Evolutionary conservation across 2,329 filamentous ascomycete species (phyloP).

Genomic region (Cercospora berteroae): DNA sequence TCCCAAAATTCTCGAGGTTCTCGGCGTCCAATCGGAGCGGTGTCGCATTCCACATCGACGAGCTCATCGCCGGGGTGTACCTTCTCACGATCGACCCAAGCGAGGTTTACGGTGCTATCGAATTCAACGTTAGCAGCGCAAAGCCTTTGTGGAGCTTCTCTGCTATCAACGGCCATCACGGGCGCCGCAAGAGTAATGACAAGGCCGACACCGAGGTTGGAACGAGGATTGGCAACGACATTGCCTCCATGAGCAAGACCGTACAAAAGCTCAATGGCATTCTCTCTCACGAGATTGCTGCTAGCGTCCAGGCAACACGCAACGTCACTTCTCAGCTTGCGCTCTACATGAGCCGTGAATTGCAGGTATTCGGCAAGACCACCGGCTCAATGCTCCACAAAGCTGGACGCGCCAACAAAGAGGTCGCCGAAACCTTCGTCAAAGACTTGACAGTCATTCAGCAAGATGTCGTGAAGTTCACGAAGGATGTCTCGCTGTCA

Average conservation of each 20-base stretch:
- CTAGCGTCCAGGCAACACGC: conserved; percentile 30
- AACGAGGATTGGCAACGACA: conserved; percentile 32
- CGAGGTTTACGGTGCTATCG: conserved; percentile 31
- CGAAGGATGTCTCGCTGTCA: conserved; percentile 18
- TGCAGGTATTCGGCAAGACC: conserved; percentile 28
- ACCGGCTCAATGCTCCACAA: conserved; percentile 23
- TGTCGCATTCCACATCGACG: conserved; percentile 26
- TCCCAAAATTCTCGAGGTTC: conserved; percentile 11
- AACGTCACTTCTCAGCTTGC: conserved; percentile 33
- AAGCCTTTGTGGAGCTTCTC: conserved; percentile 26
- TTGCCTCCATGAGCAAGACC: conserved; percentile 27
- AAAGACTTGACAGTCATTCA: conserved; percentile 23
- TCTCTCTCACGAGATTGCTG: conserved; percentile 27
- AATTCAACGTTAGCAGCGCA: conserved; percentile 26
- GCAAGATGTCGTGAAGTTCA: conserved; percentile 23
- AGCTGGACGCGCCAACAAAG: conserved; percentile 19
- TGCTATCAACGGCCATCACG: too few species aligned
- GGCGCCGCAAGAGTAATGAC: conserved; percentile 28
- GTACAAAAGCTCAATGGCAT: conserved; percentile 26
- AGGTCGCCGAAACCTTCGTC: conserved; percentile 16
- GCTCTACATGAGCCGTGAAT: conserved; percentile 26
- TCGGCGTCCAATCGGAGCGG: conserved; percentile 12
- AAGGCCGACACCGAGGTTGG: conserved; percentile 31
- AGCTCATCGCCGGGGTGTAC: conserved; percentile 34
- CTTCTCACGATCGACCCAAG: conserved; percentile 27